phyloP scores from a whole-genome alignment of 2,329 filamentous ascomycete species.

The Chaetomiaceae sp. region DNA sequence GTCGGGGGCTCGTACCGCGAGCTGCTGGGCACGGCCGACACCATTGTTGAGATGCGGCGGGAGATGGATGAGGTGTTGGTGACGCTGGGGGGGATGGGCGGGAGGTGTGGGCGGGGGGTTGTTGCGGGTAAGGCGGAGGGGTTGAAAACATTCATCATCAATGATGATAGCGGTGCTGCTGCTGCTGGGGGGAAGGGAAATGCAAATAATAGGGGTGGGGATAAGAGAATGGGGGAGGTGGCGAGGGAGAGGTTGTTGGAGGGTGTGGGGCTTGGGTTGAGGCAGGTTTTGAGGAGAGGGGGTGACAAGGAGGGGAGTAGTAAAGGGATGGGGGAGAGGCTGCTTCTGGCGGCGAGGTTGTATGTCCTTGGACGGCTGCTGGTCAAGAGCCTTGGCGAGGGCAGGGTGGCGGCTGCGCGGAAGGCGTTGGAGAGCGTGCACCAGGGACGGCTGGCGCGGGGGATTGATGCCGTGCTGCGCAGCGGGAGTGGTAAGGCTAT shows the following conservation, averaged over 20 bases:
- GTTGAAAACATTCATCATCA: too few relatives aligned
- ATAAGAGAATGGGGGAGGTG: conserved; percentile 22
- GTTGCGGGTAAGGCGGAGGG: conserved; percentile 63
- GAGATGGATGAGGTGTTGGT: conserved; percentile 72
- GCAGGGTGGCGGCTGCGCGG: conserved; percentile 59
- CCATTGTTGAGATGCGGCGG: conserved; percentile 83
- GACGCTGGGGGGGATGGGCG: conserved; percentile 67
- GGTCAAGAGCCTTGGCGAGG: conserved; percentile 60
- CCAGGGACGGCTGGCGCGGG: conserved; percentile 58
- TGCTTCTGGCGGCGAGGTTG: conserved; percentile 63
- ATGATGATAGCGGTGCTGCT: conserved; percentile 19
- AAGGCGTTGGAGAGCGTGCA: conserved; percentile 57
- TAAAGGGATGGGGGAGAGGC: conserved; percentile 39
- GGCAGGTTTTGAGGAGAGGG: conserved; percentile 32
- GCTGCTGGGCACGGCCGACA: conserved; percentile 84
- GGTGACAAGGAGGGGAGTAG: conserved; percentile 34
- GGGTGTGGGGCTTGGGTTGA: conserved; percentile 11
- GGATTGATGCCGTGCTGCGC: conserved; percentile 65
- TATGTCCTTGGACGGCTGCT: conserved; percentile 72
- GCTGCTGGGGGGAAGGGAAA: conserved; percentile 16
- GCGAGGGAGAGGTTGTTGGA: conserved; percentile 26
- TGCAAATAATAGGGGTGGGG: conserved; percentile 8
- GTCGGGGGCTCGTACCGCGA: conserved; percentile 74
- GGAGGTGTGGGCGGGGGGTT: conserved; percentile 67
- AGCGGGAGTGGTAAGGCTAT: conserved; percentile 52